Conservation (phyloP, 73 alveolate genomes). For the Symbiodinium natans region DNA sequence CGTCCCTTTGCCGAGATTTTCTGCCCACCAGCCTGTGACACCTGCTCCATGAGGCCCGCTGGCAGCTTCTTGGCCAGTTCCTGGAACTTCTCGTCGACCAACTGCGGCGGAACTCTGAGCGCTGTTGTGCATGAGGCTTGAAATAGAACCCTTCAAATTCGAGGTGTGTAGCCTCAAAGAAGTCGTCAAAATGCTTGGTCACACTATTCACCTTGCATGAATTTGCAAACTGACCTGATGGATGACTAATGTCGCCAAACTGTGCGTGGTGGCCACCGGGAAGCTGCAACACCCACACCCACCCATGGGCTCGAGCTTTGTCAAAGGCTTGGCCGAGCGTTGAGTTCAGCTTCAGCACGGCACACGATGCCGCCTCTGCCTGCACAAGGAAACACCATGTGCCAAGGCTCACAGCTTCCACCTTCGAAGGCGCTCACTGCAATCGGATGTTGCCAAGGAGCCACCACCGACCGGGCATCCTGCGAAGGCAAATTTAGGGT, state of each 20-base stretch:
- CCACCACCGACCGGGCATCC: neutral
- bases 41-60: neutral
- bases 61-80: constrained; percentile 8
- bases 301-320: neutral
- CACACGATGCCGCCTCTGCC: constrained; percentile 72
- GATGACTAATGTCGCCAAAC: neutral
- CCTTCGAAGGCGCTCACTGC: too few relatives aligned
- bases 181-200: constrained; percentile 1
- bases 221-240: neutral
- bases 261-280: too few relatives aligned
- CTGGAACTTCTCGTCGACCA: constrained; percentile 18
- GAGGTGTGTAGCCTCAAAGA: neutral
- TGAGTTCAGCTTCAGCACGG: constrained; percentile 64
- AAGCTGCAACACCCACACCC: too few relatives aligned
- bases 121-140: too few relatives aligned
- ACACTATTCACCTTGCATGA: neutral
- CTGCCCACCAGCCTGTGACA: neutral
- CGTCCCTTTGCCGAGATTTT: too few relatives aligned
- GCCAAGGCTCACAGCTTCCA: too few relatives aligned
- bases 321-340: constrained; percentile 60
- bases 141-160: too few relatives aligned
- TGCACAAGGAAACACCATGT: neutral
- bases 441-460: neutral
- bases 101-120: neutral
- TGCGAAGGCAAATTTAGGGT: neutral